These are phyloP conservation scores for Diaporthe ampelina DNA, from an alignment of 2,329 filamentous ascomycete species.

Conservation along the genomic window DNA sequence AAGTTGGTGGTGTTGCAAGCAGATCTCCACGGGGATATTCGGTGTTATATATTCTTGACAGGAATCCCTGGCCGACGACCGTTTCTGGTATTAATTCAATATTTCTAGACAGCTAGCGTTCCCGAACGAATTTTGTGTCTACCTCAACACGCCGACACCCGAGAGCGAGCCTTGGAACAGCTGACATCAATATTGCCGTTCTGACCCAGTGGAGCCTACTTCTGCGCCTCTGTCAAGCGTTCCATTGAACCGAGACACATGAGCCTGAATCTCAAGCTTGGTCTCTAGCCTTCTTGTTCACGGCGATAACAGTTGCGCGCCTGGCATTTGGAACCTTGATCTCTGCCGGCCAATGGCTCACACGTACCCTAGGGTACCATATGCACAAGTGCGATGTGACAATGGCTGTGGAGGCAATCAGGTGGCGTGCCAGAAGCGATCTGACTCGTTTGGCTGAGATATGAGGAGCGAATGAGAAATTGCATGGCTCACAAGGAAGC, in stretches of 20 bases:
- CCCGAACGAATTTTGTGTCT: not conserved
- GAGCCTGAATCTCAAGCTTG: constrained; percentile 13
- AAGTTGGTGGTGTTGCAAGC: not conserved
- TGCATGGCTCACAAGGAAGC: not conserved
- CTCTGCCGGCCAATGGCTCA: not conserved
- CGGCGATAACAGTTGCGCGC: not conserved
- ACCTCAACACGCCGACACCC: not conserved
- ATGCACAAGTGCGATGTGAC: not conserved
- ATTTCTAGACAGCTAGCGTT: not conserved
- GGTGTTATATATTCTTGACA: not conserved
- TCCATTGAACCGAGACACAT: constrained; percentile 34
- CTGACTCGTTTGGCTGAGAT: not conserved
- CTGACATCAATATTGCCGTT: not conserved
- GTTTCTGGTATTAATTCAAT: not conserved
- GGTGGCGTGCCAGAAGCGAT: not conserved
- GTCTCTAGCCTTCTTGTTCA: not conserved
- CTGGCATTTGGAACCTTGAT: not conserved
- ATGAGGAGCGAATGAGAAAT: not conserved
- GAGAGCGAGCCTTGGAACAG: not conserved
- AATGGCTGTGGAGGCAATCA: not conserved
- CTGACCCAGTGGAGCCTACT: not conserved
- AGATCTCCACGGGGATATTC: not conserved
- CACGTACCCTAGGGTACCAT: not conserved
- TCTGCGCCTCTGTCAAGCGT: not conserved
- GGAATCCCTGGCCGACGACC: not conserved